phyloP scores from a whole-genome alignment of 1,284 basidiomycete species.

The Sporisorium sorghi region DNA sequence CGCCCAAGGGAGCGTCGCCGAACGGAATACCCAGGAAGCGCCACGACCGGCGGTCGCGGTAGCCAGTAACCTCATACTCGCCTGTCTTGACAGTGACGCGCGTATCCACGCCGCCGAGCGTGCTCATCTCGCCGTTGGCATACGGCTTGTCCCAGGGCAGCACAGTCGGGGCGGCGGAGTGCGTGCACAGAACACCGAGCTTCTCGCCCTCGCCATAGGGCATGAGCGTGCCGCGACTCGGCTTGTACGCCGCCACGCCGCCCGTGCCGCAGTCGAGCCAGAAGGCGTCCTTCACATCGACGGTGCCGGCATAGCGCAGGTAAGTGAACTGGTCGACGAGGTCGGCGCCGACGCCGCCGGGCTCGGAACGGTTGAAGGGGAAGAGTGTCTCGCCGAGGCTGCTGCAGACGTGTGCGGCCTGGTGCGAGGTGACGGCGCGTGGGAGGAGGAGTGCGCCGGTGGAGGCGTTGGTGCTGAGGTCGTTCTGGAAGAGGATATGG shows the following conservation, averaged over 20 bases:
- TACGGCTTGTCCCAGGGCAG: constrained; percentile 20
- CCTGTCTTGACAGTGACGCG: constrained; percentile 24
- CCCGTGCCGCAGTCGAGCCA: constrained; percentile 21
- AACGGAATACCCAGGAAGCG: constrained; percentile 47
- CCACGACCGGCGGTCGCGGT: constrained; percentile 41
- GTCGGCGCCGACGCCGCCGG: constrained; percentile 26
- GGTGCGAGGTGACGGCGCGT: constrained; percentile 22
- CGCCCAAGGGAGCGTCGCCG: constrained; percentile 35
- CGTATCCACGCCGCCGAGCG: constrained; percentile 16
- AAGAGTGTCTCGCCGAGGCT: constrained; percentile 50
- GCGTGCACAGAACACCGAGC: constrained; percentile 46
- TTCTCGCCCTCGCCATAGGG: constrained; percentile 23
- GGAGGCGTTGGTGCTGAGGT: constrained; percentile 44
- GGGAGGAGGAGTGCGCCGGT: constrained; percentile 52
- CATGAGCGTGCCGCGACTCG: constrained; percentile 19
- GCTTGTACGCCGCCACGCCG: constrained; percentile 29
- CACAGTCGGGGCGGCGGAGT: constrained; percentile 22
- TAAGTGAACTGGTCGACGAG: constrained; percentile 47
- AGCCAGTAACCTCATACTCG: constrained; percentile 40
- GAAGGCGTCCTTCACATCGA: constrained; percentile 26
- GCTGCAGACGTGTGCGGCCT: constrained; percentile 42
- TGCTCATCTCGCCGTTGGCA: constrained; percentile 12
- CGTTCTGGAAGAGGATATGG: constrained; percentile 58
- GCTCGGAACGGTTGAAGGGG: constrained; percentile 25
- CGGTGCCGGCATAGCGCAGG: constrained; percentile 25